These are phyloP conservation scores for Cucurbita ficifolia DNA, from an alignment of 306 rosid species.

Conservation along the genomic window DNA sequence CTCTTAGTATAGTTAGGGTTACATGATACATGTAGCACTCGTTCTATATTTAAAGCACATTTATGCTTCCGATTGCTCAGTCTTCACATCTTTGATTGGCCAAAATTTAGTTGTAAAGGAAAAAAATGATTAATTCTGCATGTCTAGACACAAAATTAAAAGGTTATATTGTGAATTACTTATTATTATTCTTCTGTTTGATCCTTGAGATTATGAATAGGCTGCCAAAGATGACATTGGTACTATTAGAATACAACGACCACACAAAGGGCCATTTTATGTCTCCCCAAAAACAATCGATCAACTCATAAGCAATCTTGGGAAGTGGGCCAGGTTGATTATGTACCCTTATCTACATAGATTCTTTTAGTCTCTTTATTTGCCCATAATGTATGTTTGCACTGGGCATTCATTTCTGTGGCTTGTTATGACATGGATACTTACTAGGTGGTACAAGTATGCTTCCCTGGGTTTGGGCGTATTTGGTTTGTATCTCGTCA, in stretches of 20 bases:
- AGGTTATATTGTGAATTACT: neutral
- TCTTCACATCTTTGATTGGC: neutral
- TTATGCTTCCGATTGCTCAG: neutral
- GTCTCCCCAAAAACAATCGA: slow-evolving; percentile 77
- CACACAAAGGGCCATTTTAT: slow-evolving; percentile 93
- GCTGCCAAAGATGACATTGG: slow-evolving; percentile 93
- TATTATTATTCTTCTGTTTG: neutral
- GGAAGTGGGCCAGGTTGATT: slow-evolving; percentile 91
- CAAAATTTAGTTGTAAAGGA: neutral
- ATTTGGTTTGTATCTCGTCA: slow-evolving; percentile 69
- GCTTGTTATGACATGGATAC: slow-evolving; percentile 8
- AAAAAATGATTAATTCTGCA: neutral
- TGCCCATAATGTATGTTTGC: neutral
- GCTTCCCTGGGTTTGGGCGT: slow-evolving; percentile 74
- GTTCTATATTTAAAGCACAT: neutral
- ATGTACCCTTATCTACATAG: slow-evolving; percentile 5
- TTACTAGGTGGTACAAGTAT: slow-evolving; percentile 77
- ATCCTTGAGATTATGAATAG: slow-evolving; percentile 25
- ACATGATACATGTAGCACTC: neutral
- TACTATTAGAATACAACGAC: slow-evolving; percentile 68
- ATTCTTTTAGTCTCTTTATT: neutral
- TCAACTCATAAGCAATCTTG: slow-evolving; percentile 85
- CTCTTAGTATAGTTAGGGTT: neutral
- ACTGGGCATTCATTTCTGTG: neutral
- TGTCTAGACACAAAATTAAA: neutral